Conservation (phyloP, 345 rosid species). For the Brassica incana region DNA sequence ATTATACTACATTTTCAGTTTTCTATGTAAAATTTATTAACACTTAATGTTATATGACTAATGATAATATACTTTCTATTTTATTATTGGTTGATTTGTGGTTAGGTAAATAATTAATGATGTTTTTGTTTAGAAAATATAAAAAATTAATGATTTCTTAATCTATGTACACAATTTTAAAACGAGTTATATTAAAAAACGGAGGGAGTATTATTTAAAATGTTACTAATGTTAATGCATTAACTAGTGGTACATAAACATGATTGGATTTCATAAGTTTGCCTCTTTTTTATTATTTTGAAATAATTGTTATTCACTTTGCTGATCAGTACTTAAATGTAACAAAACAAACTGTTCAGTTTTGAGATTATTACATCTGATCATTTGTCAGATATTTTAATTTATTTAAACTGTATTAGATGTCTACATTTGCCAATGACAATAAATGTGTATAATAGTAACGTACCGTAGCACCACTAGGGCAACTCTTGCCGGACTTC, state of each 20-base stretch:
- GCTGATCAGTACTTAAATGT: not conserved
- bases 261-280: not conserved
- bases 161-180: no score
- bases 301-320: not conserved
- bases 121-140: no score
- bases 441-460: not conserved
- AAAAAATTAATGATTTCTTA: no score
- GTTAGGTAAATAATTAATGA: no score
- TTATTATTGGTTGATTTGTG: no score
- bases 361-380: not conserved
- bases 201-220: not conserved
- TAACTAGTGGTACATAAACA: not conserved
- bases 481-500: constrained; percentile 55
- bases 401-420: not conserved
- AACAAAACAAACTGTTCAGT: constrained; percentile 3
- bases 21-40: no score
- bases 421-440: not conserved
- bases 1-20: no score
- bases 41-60: no score
- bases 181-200: no score
- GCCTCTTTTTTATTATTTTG: not conserved
- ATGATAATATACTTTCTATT: no score
- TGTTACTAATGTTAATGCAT: not conserved
- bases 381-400: not conserved
- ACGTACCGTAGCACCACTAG: constrained; percentile 66